A percentile compares a stretch with the other conserved stretches of the same genome.
Evolutionary conservation across 495 filamentous ascomycete genomes (phyloP).

Genomic region (Neurospora tetrasperma): DNA sequence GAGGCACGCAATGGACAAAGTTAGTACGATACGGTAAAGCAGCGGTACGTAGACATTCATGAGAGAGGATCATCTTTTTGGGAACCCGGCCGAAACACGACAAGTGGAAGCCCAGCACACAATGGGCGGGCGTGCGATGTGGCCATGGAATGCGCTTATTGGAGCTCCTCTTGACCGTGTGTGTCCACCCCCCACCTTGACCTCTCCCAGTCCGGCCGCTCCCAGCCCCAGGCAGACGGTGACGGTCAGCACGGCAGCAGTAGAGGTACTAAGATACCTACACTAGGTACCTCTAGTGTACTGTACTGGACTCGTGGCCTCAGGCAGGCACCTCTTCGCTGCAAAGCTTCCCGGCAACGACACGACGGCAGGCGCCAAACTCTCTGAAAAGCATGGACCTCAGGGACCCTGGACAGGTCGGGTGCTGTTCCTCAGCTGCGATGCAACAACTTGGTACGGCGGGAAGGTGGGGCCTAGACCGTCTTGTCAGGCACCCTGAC

Average conservation of each 20-base stretch:
- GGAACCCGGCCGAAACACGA: background rate
- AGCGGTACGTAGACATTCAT: background rate
- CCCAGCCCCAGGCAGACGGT: background rate
- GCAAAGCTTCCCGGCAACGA: background rate
- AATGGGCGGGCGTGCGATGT: background rate
- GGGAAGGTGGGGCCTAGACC: background rate
- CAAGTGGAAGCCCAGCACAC: background rate
- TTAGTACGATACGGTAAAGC: background rate
- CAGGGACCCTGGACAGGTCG: background rate
- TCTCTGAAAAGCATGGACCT: background rate
- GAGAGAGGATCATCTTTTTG: background rate
- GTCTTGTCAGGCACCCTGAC: background rate
- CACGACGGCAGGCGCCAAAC: background rate
- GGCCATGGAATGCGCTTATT: background rate
- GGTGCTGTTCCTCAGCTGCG: background rate
- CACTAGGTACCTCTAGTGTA: too few relatives aligned
- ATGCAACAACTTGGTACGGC: background rate
- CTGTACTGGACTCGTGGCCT: too few relatives aligned
- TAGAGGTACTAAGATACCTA: too few relatives aligned
- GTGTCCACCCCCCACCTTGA: background rate
- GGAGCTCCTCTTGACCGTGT: background rate
- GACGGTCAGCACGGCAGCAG: background rate
- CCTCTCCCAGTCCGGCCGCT: background rate
- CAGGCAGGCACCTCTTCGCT: background rate
- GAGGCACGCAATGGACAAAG: background rate